Base-by-base conservation (phyloP, 306 rosid species). In the Alnus rubra region DNA sequence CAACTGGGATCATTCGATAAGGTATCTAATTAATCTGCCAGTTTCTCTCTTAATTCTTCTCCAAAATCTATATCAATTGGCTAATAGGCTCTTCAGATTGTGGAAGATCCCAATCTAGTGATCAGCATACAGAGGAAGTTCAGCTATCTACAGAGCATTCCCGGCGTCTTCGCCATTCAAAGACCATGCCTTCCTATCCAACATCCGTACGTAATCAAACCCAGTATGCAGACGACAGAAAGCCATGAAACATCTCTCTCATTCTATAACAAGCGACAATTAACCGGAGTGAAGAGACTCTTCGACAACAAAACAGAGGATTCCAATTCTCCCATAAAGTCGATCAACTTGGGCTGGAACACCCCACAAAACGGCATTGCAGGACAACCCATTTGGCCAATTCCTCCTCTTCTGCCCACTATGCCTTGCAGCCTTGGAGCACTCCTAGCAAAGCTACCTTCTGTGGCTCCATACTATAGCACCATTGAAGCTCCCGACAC, bases 1-100 rank as follows among this genome's bases (percentile, higher is more conserved):
- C 98, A 94, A 77, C 86, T 94, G 47, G 98, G 97, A 23, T 94
- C 98, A 0, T 90, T 94, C 63, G 83, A 87, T 79, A 90, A 92
- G 94, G 97, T 90, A 8, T 73, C 47, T 30, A 31, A 37, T 63
- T 30, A 31, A 37, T 62, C 67, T 64, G 53, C 53, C 44, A 47
- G 62, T 80, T 9, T 65, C 74, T 79, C 83, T 80, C 28, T 72
- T 37, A 16, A 31, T 75, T 53, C 39, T 33, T 42, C 45, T 54
- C 42, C 62, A 68, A 53, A 51, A 72, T 65, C 75, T 54, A 13
- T 33, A 60, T 33, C 54, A 69, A 70, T 10, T 63, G 63, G 51
- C 58, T 68, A 53, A 47, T 47, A 33, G n/a, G 6, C 76, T 74
- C 53, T 84, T 42, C 84, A 94, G 98, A 87, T 90, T 49, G 71